These are phyloP conservation scores for Populus ilicifolia DNA, from an alignment of 345 rosid species.

Conservation along the genomic window DNA sequence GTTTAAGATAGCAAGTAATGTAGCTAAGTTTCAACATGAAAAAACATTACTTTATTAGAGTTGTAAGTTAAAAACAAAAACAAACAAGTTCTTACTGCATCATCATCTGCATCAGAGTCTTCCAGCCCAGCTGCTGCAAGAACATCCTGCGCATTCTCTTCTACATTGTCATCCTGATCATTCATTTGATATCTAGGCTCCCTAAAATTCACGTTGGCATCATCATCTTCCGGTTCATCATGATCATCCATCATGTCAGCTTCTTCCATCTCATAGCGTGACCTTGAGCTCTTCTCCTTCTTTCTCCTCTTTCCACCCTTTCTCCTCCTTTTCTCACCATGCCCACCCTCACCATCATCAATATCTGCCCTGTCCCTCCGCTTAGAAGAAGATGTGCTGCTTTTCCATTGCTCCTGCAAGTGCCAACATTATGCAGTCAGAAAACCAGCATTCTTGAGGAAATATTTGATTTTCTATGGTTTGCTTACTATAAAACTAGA, in stretches of 20 bases:
- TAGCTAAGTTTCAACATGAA: not conserved
- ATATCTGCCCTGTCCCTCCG: constrained; percentile 74
- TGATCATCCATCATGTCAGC: constrained; percentile 62
- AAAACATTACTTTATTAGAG: not conserved
- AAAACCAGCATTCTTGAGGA: constrained; percentile 7
- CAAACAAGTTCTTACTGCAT: constrained; percentile 22
- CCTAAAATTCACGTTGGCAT: constrained; percentile 46
- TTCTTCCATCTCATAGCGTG: constrained; percentile 65
- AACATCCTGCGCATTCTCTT: constrained; percentile 68
- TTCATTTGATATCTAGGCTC: constrained; percentile 37
- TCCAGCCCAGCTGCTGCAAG: constrained; percentile 96
- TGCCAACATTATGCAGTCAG: constrained; percentile 9
- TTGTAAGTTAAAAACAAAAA: not conserved
- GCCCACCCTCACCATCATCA: constrained; percentile 79
- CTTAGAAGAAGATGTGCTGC: constrained; percentile 60
- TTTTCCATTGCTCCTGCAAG: constrained; percentile 95
- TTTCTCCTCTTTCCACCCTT: constrained; percentile 86
- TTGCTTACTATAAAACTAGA: no score
- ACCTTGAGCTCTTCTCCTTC: constrained; percentile 81
- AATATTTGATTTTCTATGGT: not conserved
- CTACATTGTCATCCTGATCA: constrained; percentile 55
- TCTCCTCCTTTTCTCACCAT: constrained; percentile 77
- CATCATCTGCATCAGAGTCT: constrained; percentile 89
- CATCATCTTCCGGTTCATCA: constrained; percentile 72
- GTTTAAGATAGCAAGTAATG: no score